Evolutionary conservation across 2,329 filamentous ascomycete species (phyloP), one percentile per base, ranked within the genome.

Genomic region (Neonectria neomacrospora): DNA sequence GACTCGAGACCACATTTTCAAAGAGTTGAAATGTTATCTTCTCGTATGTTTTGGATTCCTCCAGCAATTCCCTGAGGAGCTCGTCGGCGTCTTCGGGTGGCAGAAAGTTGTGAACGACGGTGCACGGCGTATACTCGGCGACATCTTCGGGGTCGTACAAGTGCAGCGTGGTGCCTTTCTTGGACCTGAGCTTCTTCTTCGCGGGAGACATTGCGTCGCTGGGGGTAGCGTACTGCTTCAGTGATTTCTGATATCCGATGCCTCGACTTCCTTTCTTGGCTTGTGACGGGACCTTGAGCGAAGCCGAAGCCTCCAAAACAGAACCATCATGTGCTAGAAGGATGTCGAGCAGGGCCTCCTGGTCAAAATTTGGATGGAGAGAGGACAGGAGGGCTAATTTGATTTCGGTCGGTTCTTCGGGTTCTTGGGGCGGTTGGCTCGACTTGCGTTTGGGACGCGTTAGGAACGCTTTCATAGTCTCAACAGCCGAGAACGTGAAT

Each of bases 91-190:
- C 84, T 2, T 89, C 82, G 0, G 83, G 30, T 0, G 93, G 89
- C 0, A 99, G 82, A 71, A 98, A 97, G 73, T 97, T 96, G 78
- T 97, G 94, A 58, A 97, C 89, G 68, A 98, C 91, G 11, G 92
- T 94, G 79, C 94, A 97, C 1, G 96, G 94, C 0, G 95, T 97
- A 74, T 97, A 87, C 23, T 87, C 84, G 52, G 92, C 91, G 48
- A 98, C 88, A 71, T 97, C 94, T 41, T 88, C 83, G 0, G 94
- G 92, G 44, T 92, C 88, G 77, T 91, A 98, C 0, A 98, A 82
- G 74, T 95, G 91, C 2, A 98, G 79, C 0, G 95, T 97, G 70
- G 88, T 88, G 12, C 94, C 95, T 74, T 91, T 96, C 72, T 87
- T 91, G 0, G 91, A 89, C 63, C 92, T 79, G 0, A 85, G 67